Percentiles rank a stretch among this genome's conserved stretches.
These are phyloP conservation scores for Pyronema domesticum DNA, from an alignment of 495 filamentous ascomycete genomes.

Conservation along the genomic window DNA sequence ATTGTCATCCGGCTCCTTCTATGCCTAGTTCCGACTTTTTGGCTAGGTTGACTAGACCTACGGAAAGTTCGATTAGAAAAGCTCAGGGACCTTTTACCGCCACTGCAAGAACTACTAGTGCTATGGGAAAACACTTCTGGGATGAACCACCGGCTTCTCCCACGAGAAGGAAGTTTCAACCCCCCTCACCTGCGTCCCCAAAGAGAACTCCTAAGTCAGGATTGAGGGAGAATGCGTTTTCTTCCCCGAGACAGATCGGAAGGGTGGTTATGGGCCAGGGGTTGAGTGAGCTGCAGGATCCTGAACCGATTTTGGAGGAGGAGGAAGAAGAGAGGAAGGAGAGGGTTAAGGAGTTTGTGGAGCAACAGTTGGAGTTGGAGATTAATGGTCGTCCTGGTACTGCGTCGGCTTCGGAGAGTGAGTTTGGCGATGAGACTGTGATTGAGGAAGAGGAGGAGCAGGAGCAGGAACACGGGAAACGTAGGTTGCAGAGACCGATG, in stretches of 20 bases:
- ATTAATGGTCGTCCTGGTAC: too few species aligned
- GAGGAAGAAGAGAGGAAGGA: not conserved
- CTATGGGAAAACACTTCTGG: not conserved
- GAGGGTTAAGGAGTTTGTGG: not conserved
- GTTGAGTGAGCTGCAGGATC: not conserved
- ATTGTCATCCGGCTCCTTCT: slow-evolving; percentile 3
- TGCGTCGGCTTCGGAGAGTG: too few species aligned
- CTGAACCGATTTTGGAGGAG: slow-evolving; percentile 1
- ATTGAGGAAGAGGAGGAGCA: not conserved
- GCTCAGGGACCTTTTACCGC: slow-evolving; percentile 2
- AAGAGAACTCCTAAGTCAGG: not conserved
- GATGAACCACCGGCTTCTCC: not conserved
- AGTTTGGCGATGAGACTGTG: not conserved
- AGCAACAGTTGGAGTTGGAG: too few species aligned
- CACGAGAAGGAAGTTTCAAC: not conserved
- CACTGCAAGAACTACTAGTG: not conserved
- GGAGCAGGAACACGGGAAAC: not conserved
- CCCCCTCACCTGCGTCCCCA: not conserved
- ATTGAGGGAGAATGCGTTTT: not conserved
- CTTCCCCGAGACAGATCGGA: not conserved
- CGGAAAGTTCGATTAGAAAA: slow-evolving; percentile 20
- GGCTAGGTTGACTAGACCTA: slow-evolving; percentile 22
- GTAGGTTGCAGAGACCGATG: not conserved
- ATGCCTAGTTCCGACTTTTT: slow-evolving; percentile 15
- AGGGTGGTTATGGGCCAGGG: not conserved